A percentile compares a stretch with the other conserved stretches of the same genome.
Evolutionary conservation across 495 filamentous ascomycete genomes (phyloP).

Genomic region (Trichoderma asperelloides): DNA sequence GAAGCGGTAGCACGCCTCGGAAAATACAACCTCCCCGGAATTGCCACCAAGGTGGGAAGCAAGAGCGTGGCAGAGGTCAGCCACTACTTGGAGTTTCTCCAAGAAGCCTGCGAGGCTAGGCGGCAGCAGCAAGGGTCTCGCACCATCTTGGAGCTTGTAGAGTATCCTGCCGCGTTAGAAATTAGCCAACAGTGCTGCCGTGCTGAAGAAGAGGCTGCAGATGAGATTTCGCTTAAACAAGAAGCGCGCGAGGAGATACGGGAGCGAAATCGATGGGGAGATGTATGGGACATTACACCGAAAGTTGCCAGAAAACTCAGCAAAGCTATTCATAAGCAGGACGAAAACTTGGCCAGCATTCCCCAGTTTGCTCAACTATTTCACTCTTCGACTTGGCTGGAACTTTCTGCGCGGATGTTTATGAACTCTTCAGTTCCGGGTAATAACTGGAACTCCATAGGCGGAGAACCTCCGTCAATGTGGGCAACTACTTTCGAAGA

Average conservation of each 20-base stretch:
- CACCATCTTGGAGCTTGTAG: constrained; percentile 21
- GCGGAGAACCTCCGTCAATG: constrained; percentile 51
- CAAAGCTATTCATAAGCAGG: constrained; percentile 25
- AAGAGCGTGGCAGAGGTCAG: constrained; percentile 70
- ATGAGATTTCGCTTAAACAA: constrained; percentile 48
- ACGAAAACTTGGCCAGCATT: constrained; percentile 31
- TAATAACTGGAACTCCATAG: constrained; percentile 56
- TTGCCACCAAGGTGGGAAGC: constrained; percentile 54
- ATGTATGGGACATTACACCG: constrained; percentile 32
- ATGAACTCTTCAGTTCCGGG: constrained; percentile 63
- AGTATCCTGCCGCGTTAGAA: constrained; percentile 67
- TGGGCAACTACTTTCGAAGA: constrained; percentile 60
- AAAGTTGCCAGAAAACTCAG: constrained; percentile 37
- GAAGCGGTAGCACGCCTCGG: constrained; percentile 53
- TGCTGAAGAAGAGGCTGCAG: constrained; percentile 60
- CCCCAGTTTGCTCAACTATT: constrained; percentile 43
- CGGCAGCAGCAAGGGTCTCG: background rate
- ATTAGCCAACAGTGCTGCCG: constrained; percentile 54
- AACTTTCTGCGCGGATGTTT: constrained; percentile 57
- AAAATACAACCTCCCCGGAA: constrained; percentile 45
- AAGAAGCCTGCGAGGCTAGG: constrained; percentile 24
- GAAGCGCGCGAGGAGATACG: constrained; percentile 43
- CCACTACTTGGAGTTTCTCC: constrained; percentile 55
- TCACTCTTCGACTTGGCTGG: constrained; percentile 49
- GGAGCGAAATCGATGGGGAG: constrained; percentile 46